A percentile compares a stretch with the other conserved stretches of the same genome.
Evolutionary conservation across 257 asterid species (phyloP).

Genomic region (Sherardia arvensis): DNA sequence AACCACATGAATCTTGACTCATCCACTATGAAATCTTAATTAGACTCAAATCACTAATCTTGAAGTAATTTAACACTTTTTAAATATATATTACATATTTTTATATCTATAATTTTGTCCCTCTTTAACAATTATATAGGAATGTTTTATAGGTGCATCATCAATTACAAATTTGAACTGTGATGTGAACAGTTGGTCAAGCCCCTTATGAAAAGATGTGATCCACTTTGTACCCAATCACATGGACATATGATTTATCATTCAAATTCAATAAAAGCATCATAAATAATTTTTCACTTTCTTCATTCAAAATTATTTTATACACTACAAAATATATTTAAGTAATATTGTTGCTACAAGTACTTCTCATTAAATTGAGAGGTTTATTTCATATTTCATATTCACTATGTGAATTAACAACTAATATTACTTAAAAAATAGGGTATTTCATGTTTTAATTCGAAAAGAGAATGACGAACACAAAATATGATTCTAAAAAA

Average conservation of each 20-base stretch:
- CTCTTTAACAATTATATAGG: neutral
- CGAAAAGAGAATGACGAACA: too few species aligned
- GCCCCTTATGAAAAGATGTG: slow-evolving; percentile 28
- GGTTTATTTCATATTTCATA: too few species aligned
- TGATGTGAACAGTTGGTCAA: slow-evolving; percentile 27
- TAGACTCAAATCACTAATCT: neutral
- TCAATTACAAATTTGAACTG: slow-evolving; percentile 14
- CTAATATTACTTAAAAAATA: too few species aligned
- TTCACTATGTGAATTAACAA: too few species aligned
- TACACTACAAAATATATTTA: too few species aligned
- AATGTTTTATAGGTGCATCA: neutral
- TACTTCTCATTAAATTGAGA: too few species aligned
- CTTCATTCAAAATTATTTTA: too few species aligned
- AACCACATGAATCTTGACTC: slow-evolving; percentile 14
- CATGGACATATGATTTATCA: neutral
- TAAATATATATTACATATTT: neutral
- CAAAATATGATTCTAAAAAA: too few species aligned
- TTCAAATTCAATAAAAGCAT: neutral
- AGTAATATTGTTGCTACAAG: too few species aligned
- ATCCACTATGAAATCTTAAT: slow-evolving; percentile 15
- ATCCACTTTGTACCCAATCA: slow-evolving; percentile 13
- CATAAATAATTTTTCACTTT: too few species aligned
- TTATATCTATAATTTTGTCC: too few species aligned
- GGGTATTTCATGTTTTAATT: too few species aligned
- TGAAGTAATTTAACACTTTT: neutral